Evolutionary conservation across 2,329 filamentous ascomycete species (phyloP), one percentile per base, ranked within the genome.

Genomic region (Aspergillus quadricinctus): DNA sequence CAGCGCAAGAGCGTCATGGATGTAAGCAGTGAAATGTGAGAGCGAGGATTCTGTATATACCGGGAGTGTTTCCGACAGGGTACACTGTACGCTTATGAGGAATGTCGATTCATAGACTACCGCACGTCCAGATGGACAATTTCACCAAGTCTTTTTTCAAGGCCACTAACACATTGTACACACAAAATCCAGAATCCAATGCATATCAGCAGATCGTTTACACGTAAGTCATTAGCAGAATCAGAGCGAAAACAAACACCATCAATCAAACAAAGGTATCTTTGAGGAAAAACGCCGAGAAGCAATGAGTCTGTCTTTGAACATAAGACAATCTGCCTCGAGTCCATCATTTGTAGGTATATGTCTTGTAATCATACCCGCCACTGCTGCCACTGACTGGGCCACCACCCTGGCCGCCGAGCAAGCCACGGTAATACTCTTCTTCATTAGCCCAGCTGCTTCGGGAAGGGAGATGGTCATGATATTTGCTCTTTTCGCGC

Each of bases 381-480:
- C 54, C 53, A 35, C 59, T 60, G 7, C 59, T 62, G 45, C 55
- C 55, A 43, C 11, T 17, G 21, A 66, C 62, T 29, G 62, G 62
- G 27, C 64, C 65, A 56, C 61, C 62, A 50, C 65, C 69, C 37
- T 70, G 67, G 35, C 69, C 66, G 53, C 67, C 68, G 29, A 68
- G 59, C 49, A 68, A 50, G 5, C 70, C 69, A 27, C 73, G 69
- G 54, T 76, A 75, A 63, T 74, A 75, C n/a, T 75, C 72, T 25
- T 76, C 73, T 19, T 72, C 72, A 45, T 55, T 64, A 27, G 59
- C 63, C 56, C 72, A 73, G 48, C 61, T 68, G 35, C 63, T 61
- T 40, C 67, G 65, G 17, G 63, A 57, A 14, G 61, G 52, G 5
- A 54, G 53, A 43, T 66, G 62, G 46, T 68, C 65, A 40, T 65